Base-by-base conservation (phyloP, 805 yeast genomes). In the Candida michaelii region DNA sequence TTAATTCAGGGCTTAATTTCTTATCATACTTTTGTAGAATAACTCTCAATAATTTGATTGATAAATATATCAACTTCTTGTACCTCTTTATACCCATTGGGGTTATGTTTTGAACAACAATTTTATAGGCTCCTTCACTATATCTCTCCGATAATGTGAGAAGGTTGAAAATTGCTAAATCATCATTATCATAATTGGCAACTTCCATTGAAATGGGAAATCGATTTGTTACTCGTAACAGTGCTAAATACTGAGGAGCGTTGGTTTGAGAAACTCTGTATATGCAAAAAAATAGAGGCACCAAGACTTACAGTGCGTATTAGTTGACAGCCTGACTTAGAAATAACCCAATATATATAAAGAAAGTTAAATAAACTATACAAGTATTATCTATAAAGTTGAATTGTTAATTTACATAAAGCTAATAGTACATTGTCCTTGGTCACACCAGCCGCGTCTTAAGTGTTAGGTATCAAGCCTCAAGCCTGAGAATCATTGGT, bases 41-140 rank as follows among this genome's bases (percentile, higher is more conserved):
- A 13, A 66, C 53, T 12, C 65, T 46, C 3, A 75, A 47, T n/a
- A 71, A 56, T 27, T 66, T 64, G 23, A 75, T 51, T 15, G 75
- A 52, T 3, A 64, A 45, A 42, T 61, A 66, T 25, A 73, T 58
- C 46, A 63, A 46, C 24, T 53, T 56, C 35, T 53, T 53, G 46
- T 69, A 65, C 21, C 47, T 47, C 13, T 49, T 31, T 3, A 52
- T 18, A 0, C 63, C 62, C 4, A 39, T 38, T n/a, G 49, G 47
- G 0, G 58, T 46, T 11, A 44, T 40, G 4, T 59, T 45, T 12
- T 37, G 24, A 4, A 49, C 38, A 4, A 56, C 62, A 10, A 36
- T 15, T 8, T 32, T 39, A 40, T 56, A 59, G 8, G 72, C 70
- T 29, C 49, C 46, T 6, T 42, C 30, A 3, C 57, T 35, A 40